These are phyloP conservation scores for Rhodomyrtus psidioides DNA, from an alignment of 441 rosid species.

Conservation along the genomic window DNA sequence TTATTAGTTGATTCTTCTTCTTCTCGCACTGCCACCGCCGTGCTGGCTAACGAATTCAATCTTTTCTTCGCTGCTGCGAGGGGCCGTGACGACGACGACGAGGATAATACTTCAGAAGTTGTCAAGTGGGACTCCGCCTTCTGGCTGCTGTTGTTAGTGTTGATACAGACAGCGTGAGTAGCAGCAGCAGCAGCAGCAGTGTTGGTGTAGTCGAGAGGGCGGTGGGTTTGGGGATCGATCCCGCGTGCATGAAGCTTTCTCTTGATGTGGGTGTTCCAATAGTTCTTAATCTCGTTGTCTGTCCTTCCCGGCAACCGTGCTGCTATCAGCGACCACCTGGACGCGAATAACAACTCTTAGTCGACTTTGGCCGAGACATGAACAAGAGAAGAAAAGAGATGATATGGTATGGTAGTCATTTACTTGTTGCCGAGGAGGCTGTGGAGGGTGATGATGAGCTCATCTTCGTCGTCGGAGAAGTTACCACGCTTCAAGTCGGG, in stretches of 20 bases:
- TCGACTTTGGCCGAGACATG: neutral
- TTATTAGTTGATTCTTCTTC: neutral
- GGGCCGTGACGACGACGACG: neutral
- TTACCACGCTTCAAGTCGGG: neutral
- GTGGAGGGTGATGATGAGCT: neutral
- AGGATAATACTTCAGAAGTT: neutral
- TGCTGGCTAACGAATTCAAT: neutral
- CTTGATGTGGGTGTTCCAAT: neutral
- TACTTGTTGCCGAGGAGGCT: neutral
- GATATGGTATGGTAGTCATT: neutral
- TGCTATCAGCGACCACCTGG: neutral
- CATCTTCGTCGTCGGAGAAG: neutral
- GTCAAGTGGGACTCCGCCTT: neutral
- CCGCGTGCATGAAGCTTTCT: neutral
- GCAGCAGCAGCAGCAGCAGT: neutral
- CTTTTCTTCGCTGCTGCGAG: neutral
- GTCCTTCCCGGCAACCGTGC: neutral
- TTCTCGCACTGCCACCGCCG: neutral
- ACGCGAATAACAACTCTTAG: neutral
- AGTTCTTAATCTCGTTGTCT: neutral
- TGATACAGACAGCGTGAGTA: neutral
- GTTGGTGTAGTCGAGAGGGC: neutral
- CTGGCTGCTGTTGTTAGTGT: neutral
- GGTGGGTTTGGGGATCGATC: neutral
- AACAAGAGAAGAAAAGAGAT: neutral